Percentiles rank a stretch among this genome's conserved stretches.
phyloP scores from a whole-genome alignment of 495 filamentous ascomycete genomes.

The Tuber melanosporum region DNA sequence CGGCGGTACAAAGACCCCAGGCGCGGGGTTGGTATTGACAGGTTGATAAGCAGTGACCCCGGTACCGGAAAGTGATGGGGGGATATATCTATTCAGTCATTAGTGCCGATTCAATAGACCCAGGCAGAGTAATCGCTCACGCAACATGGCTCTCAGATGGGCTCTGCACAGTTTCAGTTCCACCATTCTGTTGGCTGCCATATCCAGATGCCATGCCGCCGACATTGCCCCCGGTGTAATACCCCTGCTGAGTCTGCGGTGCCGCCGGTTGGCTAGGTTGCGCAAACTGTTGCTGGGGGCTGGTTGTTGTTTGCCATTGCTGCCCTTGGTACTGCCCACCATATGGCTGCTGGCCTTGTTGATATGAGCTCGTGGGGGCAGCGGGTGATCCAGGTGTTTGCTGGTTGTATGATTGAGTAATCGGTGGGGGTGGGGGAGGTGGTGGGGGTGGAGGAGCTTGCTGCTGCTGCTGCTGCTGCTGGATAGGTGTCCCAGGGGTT shows the following conservation, averaged over 20 bases:
- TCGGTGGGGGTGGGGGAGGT: slow-evolving; percentile 30
- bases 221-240: slow-evolving; percentile 14
- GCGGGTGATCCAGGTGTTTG: slow-evolving; percentile 17
- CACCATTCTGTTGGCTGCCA: slow-evolving; percentile 3
- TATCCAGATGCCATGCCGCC: slow-evolving; percentile 5
- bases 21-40: slow-evolving; percentile 18
- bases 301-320: slow-evolving; percentile 13
- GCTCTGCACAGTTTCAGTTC: slow-evolving; percentile 10
- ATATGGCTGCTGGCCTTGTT: slow-evolving; percentile 9
- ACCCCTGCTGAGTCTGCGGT: slow-evolving; percentile 16
- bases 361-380: slow-evolving; percentile 5
- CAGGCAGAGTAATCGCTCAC: slow-evolving; percentile 8
- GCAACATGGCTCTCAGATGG: slow-evolving; percentile 13
- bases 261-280: slow-evolving; percentile 20
- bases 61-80: slow-evolving; percentile 17
- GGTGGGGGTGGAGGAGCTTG: slow-evolving; percentile 22
- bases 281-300: slow-evolving; percentile 21
- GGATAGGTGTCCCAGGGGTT: slow-evolving; percentile 13
- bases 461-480: slow-evolving; percentile 14
- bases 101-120: neutral
- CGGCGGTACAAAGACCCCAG: slow-evolving; percentile 16
- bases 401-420: slow-evolving; percentile 12
- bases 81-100: slow-evolving; percentile 15
- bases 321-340: slow-evolving; percentile 29
- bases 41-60: slow-evolving; percentile 19